Evolutionary conservation across 2,329 filamentous ascomycete genomes (phyloP).

Genomic region (Verticillium isaacii): DNA sequence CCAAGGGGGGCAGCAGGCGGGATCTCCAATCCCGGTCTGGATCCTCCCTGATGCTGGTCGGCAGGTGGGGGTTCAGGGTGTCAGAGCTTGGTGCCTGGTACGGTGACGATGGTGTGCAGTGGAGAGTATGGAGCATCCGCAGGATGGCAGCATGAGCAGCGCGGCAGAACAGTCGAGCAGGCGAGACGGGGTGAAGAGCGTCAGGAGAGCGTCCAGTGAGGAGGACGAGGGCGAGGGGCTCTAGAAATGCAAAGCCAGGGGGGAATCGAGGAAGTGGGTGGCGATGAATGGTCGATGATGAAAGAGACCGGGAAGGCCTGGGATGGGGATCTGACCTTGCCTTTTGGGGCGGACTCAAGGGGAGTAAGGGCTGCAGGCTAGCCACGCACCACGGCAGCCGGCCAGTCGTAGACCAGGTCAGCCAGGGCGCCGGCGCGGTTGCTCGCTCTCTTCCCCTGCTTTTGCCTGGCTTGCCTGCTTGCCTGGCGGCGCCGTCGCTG

Average conservation of each 20-base stretch:
- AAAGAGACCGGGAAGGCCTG: conserved; percentile 20
- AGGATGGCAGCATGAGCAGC: neutral
- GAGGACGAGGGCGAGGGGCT: conserved; percentile 5
- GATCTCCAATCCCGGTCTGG: conserved; percentile 9
- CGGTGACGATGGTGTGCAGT: neutral
- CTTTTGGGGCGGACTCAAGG: neutral
- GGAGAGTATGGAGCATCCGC: neutral
- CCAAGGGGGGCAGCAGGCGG: neutral
- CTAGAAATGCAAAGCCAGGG: conserved; percentile 1
- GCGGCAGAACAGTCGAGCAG: neutral
- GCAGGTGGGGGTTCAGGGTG: neutral
- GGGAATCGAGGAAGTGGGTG: conserved; percentile 8
- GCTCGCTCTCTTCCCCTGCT: neutral
- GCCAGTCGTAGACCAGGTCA: neutral
- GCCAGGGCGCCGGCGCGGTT: neutral
- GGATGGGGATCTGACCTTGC: conserved; percentile 4
- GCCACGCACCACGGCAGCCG: neutral
- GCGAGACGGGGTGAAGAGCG: neutral
- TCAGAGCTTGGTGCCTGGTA: neutral
- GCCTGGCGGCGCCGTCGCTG: neutral
- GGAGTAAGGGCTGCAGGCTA: neutral
- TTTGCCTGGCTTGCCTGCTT: neutral
- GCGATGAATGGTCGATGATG: conserved; percentile 15
- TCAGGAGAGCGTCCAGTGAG: conserved; percentile 1
- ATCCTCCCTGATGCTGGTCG: neutral